phyloP scores from a whole-genome alignment of 176 grass and related monocot species.

The Rhynchospora pubera region DNA sequence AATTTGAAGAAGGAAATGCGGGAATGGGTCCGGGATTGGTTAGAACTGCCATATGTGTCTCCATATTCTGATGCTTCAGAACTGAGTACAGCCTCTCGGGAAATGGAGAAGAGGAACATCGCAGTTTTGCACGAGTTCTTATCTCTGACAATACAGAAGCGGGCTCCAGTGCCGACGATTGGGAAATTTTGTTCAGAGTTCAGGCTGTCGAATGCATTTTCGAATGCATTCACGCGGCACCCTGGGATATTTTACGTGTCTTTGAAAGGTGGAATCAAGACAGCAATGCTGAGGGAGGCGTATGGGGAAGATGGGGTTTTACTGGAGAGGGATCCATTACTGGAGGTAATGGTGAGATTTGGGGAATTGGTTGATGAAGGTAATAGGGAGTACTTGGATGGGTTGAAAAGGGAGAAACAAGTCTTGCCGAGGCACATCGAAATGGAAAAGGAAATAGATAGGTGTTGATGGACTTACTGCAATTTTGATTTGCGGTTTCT shows the following conservation, averaged over 20 bases:
- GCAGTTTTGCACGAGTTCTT: conserved; percentile 74
- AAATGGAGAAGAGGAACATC: conserved; percentile 72
- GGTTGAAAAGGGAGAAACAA: conserved; percentile 45
- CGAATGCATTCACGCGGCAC: conserved; percentile 67
- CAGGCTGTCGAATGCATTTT: conserved; percentile 58
- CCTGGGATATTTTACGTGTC: conserved; percentile 83
- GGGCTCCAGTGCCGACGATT: conserved; percentile 51
- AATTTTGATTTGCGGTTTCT: not conserved
- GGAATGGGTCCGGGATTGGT: conserved; percentile 82
- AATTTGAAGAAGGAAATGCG: conserved; percentile 84
- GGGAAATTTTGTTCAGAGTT: conserved; percentile 79
- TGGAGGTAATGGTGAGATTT: conserved; percentile 72
- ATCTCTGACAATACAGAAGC: conserved; percentile 51
- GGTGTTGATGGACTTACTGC: not conserved
- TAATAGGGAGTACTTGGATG: conserved; percentile 50
- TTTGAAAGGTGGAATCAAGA: conserved; percentile 81
- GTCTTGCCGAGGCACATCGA: conserved; percentile 6
- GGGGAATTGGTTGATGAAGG: conserved; percentile 66
- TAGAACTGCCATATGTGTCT: conserved; percentile 73
- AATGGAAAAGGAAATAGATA: conserved; percentile 19
- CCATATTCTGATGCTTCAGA: conserved; percentile 43
- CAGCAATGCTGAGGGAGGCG: conserved; percentile 71
- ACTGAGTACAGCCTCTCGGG: conserved; percentile 33
- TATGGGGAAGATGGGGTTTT: conserved; percentile 52
- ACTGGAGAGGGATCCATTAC: conserved; percentile 67